phyloP scores from a whole-genome alignment of 768 basidiomycete species.

The Coprinopsis sp. region DNA sequence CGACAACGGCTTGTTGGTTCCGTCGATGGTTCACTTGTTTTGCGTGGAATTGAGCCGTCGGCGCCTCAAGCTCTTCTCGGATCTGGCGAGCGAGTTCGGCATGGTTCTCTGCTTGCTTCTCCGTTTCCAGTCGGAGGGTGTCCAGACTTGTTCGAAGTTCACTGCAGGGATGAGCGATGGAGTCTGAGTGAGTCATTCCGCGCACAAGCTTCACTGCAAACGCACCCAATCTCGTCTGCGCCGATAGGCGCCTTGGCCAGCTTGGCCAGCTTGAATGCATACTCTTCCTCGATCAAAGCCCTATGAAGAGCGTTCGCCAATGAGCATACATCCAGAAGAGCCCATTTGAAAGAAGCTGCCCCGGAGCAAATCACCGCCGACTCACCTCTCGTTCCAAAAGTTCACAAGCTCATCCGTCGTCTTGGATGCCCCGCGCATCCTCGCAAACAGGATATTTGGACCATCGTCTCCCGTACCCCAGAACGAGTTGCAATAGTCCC shows the following conservation, averaged over 20 bases:
- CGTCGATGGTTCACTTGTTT: constrained; percentile 70
- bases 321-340: constrained; percentile 2
- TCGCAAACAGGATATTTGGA: constrained; percentile 82
- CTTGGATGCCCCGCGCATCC: constrained; percentile 79
- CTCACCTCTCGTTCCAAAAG: constrained; percentile 93
- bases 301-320: constrained; percentile 35
- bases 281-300: constrained; percentile 89
- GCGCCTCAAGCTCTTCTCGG: constrained; percentile 64
- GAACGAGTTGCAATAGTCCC: constrained; percentile 94
- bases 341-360: neutral
- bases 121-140: constrained; percentile 77
- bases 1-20: constrained; percentile 64
- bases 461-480: constrained; percentile 88
- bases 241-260: constrained; percentile 77
- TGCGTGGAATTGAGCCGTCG: constrained; percentile 52
- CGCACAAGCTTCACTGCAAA: too few relatives aligned
- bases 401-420: constrained; percentile 84
- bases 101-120: constrained; percentile 71
- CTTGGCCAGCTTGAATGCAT: constrained; percentile 74
- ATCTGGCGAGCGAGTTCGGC: constrained; percentile 67
- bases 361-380: constrained; percentile 5
- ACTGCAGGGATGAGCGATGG: constrained; percentile 32
- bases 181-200: constrained; percentile 5
- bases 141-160: constrained; percentile 80
- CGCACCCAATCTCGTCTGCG: constrained; percentile 89